Conservation (phyloP, 2,329 filamentous ascomycete genomes). For the Apiospora phragmitis region DNA sequence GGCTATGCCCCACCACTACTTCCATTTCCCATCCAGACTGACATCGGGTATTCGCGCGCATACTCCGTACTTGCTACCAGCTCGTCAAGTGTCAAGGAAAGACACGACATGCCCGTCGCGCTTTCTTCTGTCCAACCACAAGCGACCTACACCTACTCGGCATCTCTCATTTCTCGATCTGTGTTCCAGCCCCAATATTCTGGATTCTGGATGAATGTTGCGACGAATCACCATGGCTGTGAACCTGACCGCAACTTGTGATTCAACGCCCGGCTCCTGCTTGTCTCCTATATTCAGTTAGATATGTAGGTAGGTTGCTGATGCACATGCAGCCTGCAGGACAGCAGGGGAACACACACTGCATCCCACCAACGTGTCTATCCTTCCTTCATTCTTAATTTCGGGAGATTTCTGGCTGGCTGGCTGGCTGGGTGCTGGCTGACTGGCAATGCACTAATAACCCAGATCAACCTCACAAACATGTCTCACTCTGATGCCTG, state of each 20-base stretch:
- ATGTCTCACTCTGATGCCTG: neutral
- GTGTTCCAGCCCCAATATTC: neutral
- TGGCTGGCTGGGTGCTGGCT: neutral
- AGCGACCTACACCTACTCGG: neutral
- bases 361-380: neutral
- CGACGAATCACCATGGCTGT: neutral
- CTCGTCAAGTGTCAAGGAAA: neutral
- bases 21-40: neutral
- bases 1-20: neutral
- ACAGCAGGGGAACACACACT: neutral
- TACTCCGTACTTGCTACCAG: neutral
- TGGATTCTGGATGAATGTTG: neutral
- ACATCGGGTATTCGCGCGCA: neutral
- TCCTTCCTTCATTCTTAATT: neutral
- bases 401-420: neutral
- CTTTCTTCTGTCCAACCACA: neutral
- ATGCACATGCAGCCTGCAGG: constrained; percentile 3
- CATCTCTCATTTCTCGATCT: neutral
- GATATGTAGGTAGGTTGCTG: neutral
- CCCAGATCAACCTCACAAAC: neutral
- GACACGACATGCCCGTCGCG: neutral
- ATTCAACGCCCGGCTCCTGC: neutral
- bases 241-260: constrained; percentile 4
- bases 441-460: neutral
- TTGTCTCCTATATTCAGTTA: constrained; percentile 1